These are phyloP conservation scores for Pleurotus sapidus DNA, from an alignment of 768 basidiomycete species.

Conservation along the genomic window DNA sequence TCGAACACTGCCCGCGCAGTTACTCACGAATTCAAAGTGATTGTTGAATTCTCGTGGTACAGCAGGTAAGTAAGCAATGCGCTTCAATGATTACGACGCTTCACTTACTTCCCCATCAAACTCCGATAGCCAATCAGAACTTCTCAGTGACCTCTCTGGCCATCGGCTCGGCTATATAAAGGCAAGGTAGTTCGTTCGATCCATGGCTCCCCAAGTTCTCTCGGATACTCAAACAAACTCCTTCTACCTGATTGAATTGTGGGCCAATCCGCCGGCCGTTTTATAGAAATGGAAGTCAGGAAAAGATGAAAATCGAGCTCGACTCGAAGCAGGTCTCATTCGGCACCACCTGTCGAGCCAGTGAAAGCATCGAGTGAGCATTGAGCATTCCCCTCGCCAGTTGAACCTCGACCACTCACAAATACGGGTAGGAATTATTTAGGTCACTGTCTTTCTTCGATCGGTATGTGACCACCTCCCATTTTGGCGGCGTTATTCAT, in stretches of 20 bases:
- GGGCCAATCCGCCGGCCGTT: not conserved
- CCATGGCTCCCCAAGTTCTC: not conserved
- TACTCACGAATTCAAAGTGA: no score
- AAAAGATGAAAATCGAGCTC: not conserved
- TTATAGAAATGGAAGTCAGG: not conserved
- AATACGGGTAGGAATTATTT: slow-evolving; percentile 30
- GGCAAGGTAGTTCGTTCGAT: no score
- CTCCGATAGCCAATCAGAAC: not conserved
- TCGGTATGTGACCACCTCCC: not conserved
- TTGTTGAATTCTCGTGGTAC: no score
- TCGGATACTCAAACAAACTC: not conserved
- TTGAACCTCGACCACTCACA: not conserved
- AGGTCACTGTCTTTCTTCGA: slow-evolving; percentile 49
- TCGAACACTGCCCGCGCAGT: no score
- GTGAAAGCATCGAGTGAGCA: not conserved
- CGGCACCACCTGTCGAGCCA: not conserved
- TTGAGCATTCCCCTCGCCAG: not conserved
- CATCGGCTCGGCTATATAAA: no score
- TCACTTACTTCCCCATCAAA: no score
- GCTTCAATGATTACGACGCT: no score
- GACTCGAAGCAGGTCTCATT: not conserved
- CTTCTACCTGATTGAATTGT: not conserved
- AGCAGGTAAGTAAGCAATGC: no score
- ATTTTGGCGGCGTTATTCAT: not conserved
- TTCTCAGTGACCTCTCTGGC: not conserved